Evolutionary conservation across 2,329 filamentous ascomycete species (phyloP), one percentile per base, ranked within the genome.

Genomic region (Sclerotinia glacialis): DNA sequence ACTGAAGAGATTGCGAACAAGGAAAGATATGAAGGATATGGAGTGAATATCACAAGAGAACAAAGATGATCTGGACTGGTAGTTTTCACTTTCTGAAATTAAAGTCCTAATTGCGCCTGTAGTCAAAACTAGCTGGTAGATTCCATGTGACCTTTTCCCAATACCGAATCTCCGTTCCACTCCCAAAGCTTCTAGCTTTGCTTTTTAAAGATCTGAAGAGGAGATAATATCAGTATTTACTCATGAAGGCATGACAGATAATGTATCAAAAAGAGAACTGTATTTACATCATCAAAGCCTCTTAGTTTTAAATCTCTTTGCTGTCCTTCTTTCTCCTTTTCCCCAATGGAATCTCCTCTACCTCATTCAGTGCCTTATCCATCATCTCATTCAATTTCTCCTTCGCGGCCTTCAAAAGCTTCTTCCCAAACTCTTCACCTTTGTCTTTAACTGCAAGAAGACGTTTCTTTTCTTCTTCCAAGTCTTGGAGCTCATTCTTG

Each of bases 281-380:
- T n/a, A n/a, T n/a, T n/a, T n/a, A n/a, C n/a, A n/a, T n/a, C n/a
- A n/a, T n/a, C n/a, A n/a, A n/a, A n/a, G n/a, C n/a, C n/a, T n/a
- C n/a, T n/a, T n/a, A 11, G 14, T 1, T 26, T 28, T 18, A 26
- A 9, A 6, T 5, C 34, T 21, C 23, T 9, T 14, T 6, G 1
- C 3, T 16, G 16, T 44, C 40, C 37, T 12, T 12, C 21, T 14
- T 58, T 1, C 16, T 14, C 8, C 18, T 34, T 3, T 44, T 14
- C 23, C 6, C 9, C 2, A 21, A 3, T 37, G 5, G 7, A 0
- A 7, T 16, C n/a, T n/a, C n/a, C 1, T 23, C 31, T n/a, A 14
- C 11, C 31, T 42, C 37, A 1, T 1, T 1, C n/a, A 21, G 28
- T 26, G 3, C 54, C 7, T 18, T 14, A 16, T 16, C 26, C 2